Percentiles rank a stretch among this genome's conserved stretches.
phyloP scores from a whole-genome alignment of 2,329 filamentous ascomycete species.

The Fusarium sp. region DNA sequence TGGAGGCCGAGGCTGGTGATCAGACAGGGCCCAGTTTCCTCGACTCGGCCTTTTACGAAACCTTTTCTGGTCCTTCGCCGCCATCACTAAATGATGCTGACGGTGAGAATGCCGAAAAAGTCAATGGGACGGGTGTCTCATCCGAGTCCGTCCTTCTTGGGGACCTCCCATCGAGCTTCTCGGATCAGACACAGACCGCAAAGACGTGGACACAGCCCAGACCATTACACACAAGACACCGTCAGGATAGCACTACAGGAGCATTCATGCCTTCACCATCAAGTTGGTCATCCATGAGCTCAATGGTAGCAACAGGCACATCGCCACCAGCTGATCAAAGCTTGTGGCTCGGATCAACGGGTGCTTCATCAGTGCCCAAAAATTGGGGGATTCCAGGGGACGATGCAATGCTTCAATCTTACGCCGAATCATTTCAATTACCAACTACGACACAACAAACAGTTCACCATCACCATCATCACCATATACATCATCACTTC shows the following conservation, averaged over 20 bases:
- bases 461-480: constrained; percentile 32
- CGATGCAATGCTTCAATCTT: constrained; percentile 15
- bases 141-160: background rate
- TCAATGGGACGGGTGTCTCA: background rate
- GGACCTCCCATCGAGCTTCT: background rate
- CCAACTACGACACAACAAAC: constrained; percentile 21
- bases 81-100: constrained; percentile 22
- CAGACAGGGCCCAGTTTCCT: constrained; percentile 27
- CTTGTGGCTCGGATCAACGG: constrained; percentile 26
- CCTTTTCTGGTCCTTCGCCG: constrained; percentile 31
- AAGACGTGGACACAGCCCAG: constrained; percentile 18
- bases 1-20: constrained; percentile 22
- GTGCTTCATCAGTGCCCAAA: constrained; percentile 14
- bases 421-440: constrained; percentile 27
- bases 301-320: constrained; percentile 23
- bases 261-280: constrained; percentile 25
- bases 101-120: constrained; percentile 21
- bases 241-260: background rate
- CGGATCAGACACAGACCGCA: background rate
- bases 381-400: constrained; percentile 25
- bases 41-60: constrained; percentile 38
- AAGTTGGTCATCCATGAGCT: constrained; percentile 29
- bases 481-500: constrained; percentile 38
- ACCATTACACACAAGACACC: constrained; percentile 2
- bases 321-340: constrained; percentile 16